Evolutionary conservation across 495 filamentous ascomycete species (phyloP), one percentile per base, ranked within the genome.

Genomic region (Trichoderma asperelloides): DNA sequence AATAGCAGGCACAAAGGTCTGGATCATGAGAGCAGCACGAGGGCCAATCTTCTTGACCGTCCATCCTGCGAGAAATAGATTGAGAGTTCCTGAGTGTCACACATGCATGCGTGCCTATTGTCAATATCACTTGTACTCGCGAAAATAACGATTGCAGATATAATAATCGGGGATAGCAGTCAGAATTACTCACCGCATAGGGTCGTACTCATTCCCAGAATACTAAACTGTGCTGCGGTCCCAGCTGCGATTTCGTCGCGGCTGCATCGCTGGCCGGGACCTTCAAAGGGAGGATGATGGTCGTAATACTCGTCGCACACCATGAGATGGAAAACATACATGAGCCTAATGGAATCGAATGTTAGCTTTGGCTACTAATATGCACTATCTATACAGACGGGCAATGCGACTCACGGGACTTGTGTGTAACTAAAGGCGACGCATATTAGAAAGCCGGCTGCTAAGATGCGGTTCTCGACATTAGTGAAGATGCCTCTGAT

Each of bases 261-360:
- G 39, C 69, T 72, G 68, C 85, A 87, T 15, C 81, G 78, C 62
- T 81, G 76, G 28, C 76, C 71, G 40, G 69, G 27, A 16, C 76
- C 74, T 16, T 69, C 30, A 40, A 68, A 76, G 7, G 73, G 76
- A 39, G 84, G 77, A 43, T 81, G 76, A 16, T 72, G 75, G 23
- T 39, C 49, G 72, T 86, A 87, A 72, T 82, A 87, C 63, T 79
- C 78, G 57, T 86, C 81, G 72, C 85, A 87, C 66, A 80, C 81
- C 84, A 87, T 85, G 23, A 84, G 69, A 51, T 82, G 79, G 66
- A 87, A 85, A 18, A 80, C 83, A 68, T 86, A 86, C 66, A 86
- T 80, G 33, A 87, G 77, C 39, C 80, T 84, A 55, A 2, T 68
- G 4, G 6, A 23, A 23, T 18, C 16, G 5, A 5, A 21, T 8